Conservation (phyloP, 768 basidiomycete species). For the Lactifluus subvellereus region DNA sequence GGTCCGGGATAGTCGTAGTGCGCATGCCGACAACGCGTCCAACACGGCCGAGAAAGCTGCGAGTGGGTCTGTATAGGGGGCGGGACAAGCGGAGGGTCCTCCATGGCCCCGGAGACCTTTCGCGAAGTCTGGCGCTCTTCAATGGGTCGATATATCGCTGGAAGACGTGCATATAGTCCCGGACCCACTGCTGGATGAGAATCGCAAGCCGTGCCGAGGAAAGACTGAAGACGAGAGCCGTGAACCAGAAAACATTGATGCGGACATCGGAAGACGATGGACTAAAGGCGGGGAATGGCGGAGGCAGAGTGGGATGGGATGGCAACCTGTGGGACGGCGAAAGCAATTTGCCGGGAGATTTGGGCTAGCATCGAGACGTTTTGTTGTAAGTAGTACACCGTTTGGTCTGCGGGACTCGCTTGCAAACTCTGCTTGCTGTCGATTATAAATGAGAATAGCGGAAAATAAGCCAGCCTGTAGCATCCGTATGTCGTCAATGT, state of each 20-base stretch:
- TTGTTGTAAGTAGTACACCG: not conserved
- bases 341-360: conserved; percentile 9
- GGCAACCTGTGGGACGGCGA: not conserved
- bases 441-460: conserved; percentile 7
- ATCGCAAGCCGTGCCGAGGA: conserved; percentile 36
- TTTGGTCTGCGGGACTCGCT: no score
- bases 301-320: not conserved
- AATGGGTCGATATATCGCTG: no score
- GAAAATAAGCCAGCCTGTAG: conserved; percentile 16
- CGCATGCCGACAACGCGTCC: no score
- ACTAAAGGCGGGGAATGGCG: conserved; percentile 8
- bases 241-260: conserved; percentile 29
- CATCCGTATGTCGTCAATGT: not conserved
- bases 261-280: conserved; percentile 32
- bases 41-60: no score
- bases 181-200: conserved; percentile 22
- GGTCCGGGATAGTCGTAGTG: no score
- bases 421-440: not conserved
- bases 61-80: no score
- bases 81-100: no score
- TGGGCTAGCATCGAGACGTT: conserved; percentile 1
- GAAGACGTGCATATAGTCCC: no score
- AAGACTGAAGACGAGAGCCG: conserved; percentile 32
- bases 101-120: no score
- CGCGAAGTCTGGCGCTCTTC: no score